Conservation (phyloP, 2,329 filamentous ascomycete genomes). For the Sarocladiaceae sp. region DNA sequence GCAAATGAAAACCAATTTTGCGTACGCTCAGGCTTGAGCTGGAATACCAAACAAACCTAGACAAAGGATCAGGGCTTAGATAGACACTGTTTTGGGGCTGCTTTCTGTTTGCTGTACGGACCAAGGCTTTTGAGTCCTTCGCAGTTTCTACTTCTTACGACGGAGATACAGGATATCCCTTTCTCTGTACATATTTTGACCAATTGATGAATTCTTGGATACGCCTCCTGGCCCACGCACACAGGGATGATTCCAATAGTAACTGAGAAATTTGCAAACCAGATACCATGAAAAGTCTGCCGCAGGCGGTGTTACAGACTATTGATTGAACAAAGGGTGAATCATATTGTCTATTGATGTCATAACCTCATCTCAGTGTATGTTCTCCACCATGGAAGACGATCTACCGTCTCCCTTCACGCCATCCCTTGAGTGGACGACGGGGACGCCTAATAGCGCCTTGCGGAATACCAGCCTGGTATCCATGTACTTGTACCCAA, state of each 20-base stretch:
- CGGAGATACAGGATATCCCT: slow-evolving; percentile 8
- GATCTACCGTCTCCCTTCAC: too few relatives aligned
- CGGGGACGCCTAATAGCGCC: neutral
- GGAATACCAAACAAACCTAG: neutral
- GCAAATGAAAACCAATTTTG: neutral
- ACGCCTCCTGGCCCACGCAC: neutral
- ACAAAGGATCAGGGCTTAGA: neutral
- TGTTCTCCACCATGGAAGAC: too few relatives aligned
- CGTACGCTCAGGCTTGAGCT: slow-evolving; percentile 6
- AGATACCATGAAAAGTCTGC: too few relatives aligned
- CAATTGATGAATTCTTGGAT: neutral
- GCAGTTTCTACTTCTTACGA: neutral
- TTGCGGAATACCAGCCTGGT: neutral
- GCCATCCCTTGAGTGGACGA: neutral
- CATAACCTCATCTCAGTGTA: slow-evolving; percentile 4
- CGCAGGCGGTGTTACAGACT: too few relatives aligned
- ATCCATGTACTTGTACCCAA: too few relatives aligned
- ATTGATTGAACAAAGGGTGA: too few relatives aligned
- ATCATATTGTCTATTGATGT: neutral
- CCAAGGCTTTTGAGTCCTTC: too few relatives aligned
- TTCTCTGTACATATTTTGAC: slow-evolving; percentile 8
- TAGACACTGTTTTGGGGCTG: too few relatives aligned
- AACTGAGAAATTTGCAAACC: too few relatives aligned
- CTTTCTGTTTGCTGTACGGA: too few relatives aligned
- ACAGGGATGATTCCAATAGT: too few relatives aligned